Evolutionary conservation across 2,329 filamentous ascomycete species (phyloP).

Genomic region (Sarocladiaceae sp.): DNA sequence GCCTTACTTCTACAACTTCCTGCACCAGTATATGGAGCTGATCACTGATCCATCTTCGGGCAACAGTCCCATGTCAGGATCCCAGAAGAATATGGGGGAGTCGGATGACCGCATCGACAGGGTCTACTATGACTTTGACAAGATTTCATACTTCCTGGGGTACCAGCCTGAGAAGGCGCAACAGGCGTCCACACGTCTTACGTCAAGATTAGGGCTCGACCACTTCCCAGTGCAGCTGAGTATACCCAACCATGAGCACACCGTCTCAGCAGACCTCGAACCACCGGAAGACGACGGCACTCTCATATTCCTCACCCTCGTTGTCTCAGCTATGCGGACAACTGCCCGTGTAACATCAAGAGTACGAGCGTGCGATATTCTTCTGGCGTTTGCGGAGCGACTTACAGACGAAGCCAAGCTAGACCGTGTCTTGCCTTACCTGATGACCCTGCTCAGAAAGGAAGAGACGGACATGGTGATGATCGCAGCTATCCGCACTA

Average conservation of each 20-base stretch:
- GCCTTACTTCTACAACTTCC: slow-evolving; percentile 92
- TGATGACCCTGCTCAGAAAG: slow-evolving; percentile 67
- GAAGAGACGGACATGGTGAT: slow-evolving; percentile 82
- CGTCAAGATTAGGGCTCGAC: slow-evolving; percentile 44
- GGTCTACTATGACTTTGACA: slow-evolving; percentile 92
- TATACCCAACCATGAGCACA: slow-evolving; percentile 77
- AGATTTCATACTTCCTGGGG: slow-evolving; percentile 90
- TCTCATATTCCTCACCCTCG: slow-evolving; percentile 81
- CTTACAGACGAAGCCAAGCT: slow-evolving; percentile 93
- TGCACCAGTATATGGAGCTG: slow-evolving; percentile 95
- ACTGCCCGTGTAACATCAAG: slow-evolving; percentile 84
- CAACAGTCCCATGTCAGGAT: slow-evolving; percentile 62
- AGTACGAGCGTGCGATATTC: slow-evolving; percentile 81
- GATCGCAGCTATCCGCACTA: slow-evolving; percentile 74
- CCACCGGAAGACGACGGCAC: slow-evolving; percentile 78
- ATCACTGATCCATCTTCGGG: slow-evolving; percentile 87
- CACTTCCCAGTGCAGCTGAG: slow-evolving; percentile 79
- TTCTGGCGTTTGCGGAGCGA: slow-evolving; percentile 85
- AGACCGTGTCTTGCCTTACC: slow-evolving; percentile 84
- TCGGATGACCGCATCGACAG: slow-evolving; percentile 91
- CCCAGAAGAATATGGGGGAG: slow-evolving; percentile 67
- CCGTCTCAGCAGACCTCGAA: slow-evolving; percentile 53
- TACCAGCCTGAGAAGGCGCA: slow-evolving; percentile 49
- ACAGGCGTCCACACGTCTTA: slow-evolving; percentile 14
- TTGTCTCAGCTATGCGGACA: slow-evolving; percentile 83